Base-by-base conservation (phyloP, 2,329 filamentous ascomycete genomes). In the Boeremia exigua region DNA sequence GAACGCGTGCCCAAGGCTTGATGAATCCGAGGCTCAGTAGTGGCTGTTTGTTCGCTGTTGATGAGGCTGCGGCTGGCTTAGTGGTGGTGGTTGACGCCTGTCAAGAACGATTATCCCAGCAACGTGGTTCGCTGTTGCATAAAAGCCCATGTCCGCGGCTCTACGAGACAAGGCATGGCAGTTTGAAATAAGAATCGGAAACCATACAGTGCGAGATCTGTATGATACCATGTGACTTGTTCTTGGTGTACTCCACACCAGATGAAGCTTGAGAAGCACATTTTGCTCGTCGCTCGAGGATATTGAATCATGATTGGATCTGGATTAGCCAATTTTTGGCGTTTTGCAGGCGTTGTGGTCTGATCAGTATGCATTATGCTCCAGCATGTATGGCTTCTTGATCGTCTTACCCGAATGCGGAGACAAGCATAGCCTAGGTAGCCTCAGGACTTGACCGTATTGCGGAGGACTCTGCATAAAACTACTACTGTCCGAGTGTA, bases 1-100 rank as follows among this genome's bases (percentile, higher is more conserved):
- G 49, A 57, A 49, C 48, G 39, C 14, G 9, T 49, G 48, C 39
- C 45, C 49, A 48, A 57, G 54, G 45, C 54, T 49, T 46, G 30
- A 33, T 23, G 14, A n/a, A 9, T 28, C 25, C 3, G 34, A 43
- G 3, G 17, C 19, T 43, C 28, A 30, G 23, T n/a, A 56, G 36
- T 51, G 42, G 47, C 39, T 43, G 37, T 33, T 1, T 50, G 30
- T 56, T 51, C 43, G 12, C 19, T 9, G 15, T 34, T 25, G 28
- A 43, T 47, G 48, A 23, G 47, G 37, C 42, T 51, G 47, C 25
- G 23, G 34, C 53, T 56, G 36, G 42, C 15, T 19, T 47, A 37
- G 32, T 32, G 3, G 17, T 17, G 37, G 23, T 12, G 11, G 10
- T 32, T 33, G 53, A 38, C 19, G 37, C 53, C 32, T n/a, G 34